A percentile compares a stretch with the other conserved stretches of the same genome.
Conservation (phyloP, 78 protist species). For the Creolimax fragrantissima region DNA sequence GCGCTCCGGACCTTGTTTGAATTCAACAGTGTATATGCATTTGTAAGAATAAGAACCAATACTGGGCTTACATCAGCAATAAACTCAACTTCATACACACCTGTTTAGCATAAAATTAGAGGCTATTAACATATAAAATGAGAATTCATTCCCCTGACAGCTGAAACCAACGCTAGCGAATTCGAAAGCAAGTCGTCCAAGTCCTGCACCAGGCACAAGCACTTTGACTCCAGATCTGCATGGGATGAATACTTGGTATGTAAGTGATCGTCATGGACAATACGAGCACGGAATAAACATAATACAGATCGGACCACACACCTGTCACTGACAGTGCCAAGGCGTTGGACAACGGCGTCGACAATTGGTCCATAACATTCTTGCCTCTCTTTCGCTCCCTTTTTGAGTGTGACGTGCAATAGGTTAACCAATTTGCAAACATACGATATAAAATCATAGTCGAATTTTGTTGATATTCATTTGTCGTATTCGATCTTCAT, state of each 20-base stretch:
- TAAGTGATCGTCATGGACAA: too few species aligned
- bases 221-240: slow-evolving; percentile 23
- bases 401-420: too few species aligned
- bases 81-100: too few species aligned
- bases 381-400: slow-evolving; percentile 44
- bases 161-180: slow-evolving; percentile 47
- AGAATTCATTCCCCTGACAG: slow-evolving; percentile 67
- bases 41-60: too few species aligned
- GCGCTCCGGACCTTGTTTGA: not conserved
- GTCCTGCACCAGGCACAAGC: slow-evolving; percentile 76
- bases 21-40: not conserved
- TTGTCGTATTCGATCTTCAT: too few species aligned
- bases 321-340: not conserved
- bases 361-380: slow-evolving; percentile 43
- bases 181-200: slow-evolving; percentile 74
- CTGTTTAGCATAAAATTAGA: slow-evolving; percentile 69
- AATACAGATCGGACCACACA: too few species aligned
- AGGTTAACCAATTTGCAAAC: too few species aligned
- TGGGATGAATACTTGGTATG: too few species aligned
- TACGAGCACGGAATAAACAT: too few species aligned
- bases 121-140: slow-evolving; percentile 70
- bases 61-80: too few species aligned
- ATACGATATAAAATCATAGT: too few species aligned
- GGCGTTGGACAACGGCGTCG: slow-evolving; percentile 7
- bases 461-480: too few species aligned